Evolutionary conservation across 129 eudicot genomes (phyloP), one percentile per base, ranked within the genome.

Genomic region (Ambrosia artemisiifolia): DNA sequence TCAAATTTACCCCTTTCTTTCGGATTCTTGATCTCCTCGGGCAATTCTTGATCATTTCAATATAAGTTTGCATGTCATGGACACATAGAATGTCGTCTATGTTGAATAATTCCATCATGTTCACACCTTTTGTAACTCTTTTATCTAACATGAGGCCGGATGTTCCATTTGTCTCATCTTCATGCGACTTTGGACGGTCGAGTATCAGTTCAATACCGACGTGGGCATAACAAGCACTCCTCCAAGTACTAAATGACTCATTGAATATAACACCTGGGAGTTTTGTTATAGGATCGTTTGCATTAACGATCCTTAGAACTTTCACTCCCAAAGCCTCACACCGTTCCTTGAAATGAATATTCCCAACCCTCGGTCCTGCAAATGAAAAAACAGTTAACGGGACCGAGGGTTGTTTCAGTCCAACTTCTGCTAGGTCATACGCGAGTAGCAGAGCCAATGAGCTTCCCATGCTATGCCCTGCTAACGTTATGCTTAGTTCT

Each of bases 401-500:
- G 28, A 80, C 46, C 12, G 36, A 17, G 18, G 71, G 63, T 40
- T 67, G 49, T 54, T 86, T 77, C 17, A 86, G 9, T 3, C 86
- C 78, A 7, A 80, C 56, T 54, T 86, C 91, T 10, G 88, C 79
- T 7, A 86, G 64, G 69, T 86, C 91, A 73, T 86, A 86, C 0
- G 86, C 88, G 42, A 83, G 78, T 35, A 86, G 78, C 5, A 77
- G 72, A 24, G 88, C 91, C 55, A 86, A 24, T 35, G 91, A 83
- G 72, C 91, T 86, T 46, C 91, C 91, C 91, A 86, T 86, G 78
- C 91, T 86, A 46, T 86, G 91, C 1, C 91, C 91, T 0, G 79
- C 84, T 33, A 86, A 56, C 0, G 91, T 83, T 40, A 86, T 80
- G 80, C 87, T 85, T 18, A 81, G 0, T 30, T 85, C 85, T 57